A percentile compares a stretch with the other conserved stretches of the same genome.
phyloP scores from a whole-genome alignment of 2,329 filamentous ascomycete genomes.

The Ramularia endophylla region DNA sequence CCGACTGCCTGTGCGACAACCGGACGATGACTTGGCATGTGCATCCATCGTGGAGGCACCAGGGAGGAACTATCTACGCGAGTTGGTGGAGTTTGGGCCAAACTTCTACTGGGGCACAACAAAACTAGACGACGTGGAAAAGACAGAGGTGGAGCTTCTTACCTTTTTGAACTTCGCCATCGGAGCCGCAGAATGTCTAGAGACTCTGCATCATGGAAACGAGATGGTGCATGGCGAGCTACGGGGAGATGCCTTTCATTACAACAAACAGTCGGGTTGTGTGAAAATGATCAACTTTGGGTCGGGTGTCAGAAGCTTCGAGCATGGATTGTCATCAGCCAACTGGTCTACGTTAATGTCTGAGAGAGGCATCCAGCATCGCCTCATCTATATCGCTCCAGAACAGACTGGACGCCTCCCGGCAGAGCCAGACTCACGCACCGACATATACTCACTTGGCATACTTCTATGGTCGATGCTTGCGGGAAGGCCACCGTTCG shows the following conservation, averaged over 20 bases:
- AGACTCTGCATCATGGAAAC: slow-evolving; percentile 84
- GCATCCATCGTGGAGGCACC: slow-evolving; percentile 77
- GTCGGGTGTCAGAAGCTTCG: slow-evolving; percentile 79
- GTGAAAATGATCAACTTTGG: slow-evolving; percentile 83
- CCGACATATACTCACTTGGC: slow-evolving; percentile 89
- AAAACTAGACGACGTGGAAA: slow-evolving; percentile 9
- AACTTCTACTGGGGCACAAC: slow-evolving; percentile 36
- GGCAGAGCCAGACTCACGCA: slow-evolving; percentile 83
- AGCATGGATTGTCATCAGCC: slow-evolving; percentile 76
- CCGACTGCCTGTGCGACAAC: slow-evolving; percentile 60
- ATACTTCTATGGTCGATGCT: slow-evolving; percentile 84
- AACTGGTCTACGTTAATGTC: slow-evolving; percentile 81
- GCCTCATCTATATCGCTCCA: slow-evolving; percentile 85
- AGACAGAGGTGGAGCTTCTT: slow-evolving; percentile 47
- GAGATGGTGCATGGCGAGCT: slow-evolving; percentile 88
- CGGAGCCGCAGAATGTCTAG: slow-evolving; percentile 76
- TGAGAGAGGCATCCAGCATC: slow-evolving; percentile 80
- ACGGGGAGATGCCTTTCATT: slow-evolving; percentile 85
- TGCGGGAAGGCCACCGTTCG: slow-evolving; percentile 73
- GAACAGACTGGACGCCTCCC: slow-evolving; percentile 93
- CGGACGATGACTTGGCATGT: slow-evolving; percentile 65
- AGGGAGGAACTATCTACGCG: slow-evolving; percentile 63
- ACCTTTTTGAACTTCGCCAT: slow-evolving; percentile 88
- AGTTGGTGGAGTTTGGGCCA: slow-evolving; percentile 71
- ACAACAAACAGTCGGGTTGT: slow-evolving; percentile 60